Percentiles rank a stretch among this genome's conserved stretches.
Evolutionary conservation across 352 stramenopile genomes (phyloP).

Genomic region (Globisporangium takayamanum): DNA sequence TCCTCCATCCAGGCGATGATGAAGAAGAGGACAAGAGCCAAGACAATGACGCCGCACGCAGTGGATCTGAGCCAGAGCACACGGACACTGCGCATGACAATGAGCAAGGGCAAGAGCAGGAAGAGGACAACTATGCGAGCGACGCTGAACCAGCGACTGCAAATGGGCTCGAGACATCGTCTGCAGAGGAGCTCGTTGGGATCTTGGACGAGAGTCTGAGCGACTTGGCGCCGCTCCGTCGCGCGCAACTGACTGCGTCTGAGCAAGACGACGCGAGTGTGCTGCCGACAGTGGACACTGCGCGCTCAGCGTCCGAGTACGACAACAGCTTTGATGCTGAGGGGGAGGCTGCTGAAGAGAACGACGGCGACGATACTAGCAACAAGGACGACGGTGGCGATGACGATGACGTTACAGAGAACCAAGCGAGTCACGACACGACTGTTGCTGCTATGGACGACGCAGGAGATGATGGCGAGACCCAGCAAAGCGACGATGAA

Average conservation of each 20-base stretch:
- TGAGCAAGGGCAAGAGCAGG: not conserved
- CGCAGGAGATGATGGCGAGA: not conserved
- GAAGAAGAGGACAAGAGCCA: slow-evolving; percentile 1
- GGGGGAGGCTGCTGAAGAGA: slow-evolving; percentile 15
- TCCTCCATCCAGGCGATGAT: not conserved
- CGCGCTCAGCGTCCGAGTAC: slow-evolving; percentile 20
- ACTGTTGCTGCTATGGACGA: too few species aligned
- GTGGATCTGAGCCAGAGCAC: not conserved
- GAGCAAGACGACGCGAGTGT: not conserved
- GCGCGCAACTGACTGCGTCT: not conserved
- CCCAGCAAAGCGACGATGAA: not conserved
- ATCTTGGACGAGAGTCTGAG: slow-evolving; percentile 57
- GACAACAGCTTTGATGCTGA: slow-evolving; percentile 54
- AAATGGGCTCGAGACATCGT: slow-evolving; percentile 5
- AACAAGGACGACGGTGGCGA: slow-evolving; percentile 6
- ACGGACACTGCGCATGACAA: not conserved
- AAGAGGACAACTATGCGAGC: not conserved
- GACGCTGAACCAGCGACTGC: not conserved
- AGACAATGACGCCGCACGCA: not conserved
- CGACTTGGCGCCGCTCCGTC: slow-evolving; percentile 9
- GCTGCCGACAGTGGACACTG: not conserved
- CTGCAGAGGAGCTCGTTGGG: slow-evolving; percentile 34
- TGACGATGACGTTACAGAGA: not conserved
- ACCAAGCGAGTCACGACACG: slow-evolving; percentile 1
- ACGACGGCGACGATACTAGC: not conserved